Evolutionary conservation across 305 asterid genomes (phyloP), one percentile per base, ranked within the genome.

Genomic region (Fraxinus ornus): DNA sequence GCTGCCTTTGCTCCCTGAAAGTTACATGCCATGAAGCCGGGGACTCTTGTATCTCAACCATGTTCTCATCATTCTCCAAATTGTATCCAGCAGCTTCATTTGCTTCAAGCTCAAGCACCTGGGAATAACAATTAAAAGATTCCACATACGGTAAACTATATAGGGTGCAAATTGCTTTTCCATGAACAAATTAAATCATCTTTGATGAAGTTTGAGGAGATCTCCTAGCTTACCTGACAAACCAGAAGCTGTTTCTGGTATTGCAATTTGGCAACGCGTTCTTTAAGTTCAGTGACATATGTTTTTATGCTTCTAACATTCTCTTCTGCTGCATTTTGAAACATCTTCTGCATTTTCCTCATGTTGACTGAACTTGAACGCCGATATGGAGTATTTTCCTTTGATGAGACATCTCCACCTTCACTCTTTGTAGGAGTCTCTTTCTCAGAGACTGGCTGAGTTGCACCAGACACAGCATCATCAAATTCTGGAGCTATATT

Each of bases 181-280:
- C 10, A 6, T 22, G 72, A 28, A 62, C 13, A 33, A 13, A 7
- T 36, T 12, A 24, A 70, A 19, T 62, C 72, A 9, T 9, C 72
- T 70, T 15, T 70, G 39, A 30, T 1, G 5, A 1, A 28, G n/a
- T 68, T 68, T 13, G 17, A 66, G 3, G 64, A 74, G 36, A 22
- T 15, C 73, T 76, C 7, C 3, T 35, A 36, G 13, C 7, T 57
- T 90, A 93, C 99, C 99, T 94, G 99, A 90, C 99, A 94, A 4
- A 95, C 99, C 41, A 95, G 97, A 87, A 95, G 98, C 87, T 95
- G 98, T 86, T 95, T 95, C 87, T 95, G 99, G 90, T 95, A 95
- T 76, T 95, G 99, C 80, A 95, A 94, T 90, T 95, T 95, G 86
- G 99, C 99, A 62, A 95, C 99, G 1, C 99, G 98, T 89, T 94